Percentiles rank a stretch among this genome's conserved stretches.
Conservation (phyloP, 176 grass and related monocot species). For the Eleusine coracana region DNA sequence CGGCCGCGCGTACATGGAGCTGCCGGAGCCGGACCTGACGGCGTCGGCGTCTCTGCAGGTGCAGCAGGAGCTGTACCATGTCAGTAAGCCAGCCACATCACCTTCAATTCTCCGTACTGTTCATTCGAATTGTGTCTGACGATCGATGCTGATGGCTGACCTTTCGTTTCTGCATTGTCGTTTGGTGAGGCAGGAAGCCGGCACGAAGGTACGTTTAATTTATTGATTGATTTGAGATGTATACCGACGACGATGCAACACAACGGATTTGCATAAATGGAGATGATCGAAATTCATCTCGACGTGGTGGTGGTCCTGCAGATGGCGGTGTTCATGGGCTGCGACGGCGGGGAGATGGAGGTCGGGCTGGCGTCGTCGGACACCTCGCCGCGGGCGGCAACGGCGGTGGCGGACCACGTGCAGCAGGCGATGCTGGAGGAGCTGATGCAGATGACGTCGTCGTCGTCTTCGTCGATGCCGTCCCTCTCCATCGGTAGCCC, state of each 20-base stretch:
- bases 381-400: not conserved
- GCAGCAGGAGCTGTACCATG: constrained; percentile 83
- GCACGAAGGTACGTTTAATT: constrained; percentile 66
- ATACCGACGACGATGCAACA: no score
- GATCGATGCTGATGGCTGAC: constrained; percentile 15
- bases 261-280: constrained; percentile 11
- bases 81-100: constrained; percentile 19
- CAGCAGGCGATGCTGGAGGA: constrained; percentile 53
- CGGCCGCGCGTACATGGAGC: constrained; percentile 51
- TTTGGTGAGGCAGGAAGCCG: constrained; percentile 61
- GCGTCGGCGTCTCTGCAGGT: constrained; percentile 53
- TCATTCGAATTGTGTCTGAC: not conserved
- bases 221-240: not conserved
- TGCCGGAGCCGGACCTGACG: constrained; percentile 50
- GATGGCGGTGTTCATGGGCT: constrained; percentile 81
- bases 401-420: constrained; percentile 40
- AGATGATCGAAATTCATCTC: not conserved
- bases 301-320: constrained; percentile 11
- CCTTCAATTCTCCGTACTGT: not conserved
- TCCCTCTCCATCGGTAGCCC: constrained; percentile 63
- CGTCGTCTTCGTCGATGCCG: constrained; percentile 52
- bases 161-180: not conserved
- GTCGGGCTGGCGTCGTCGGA: constrained; percentile 53
- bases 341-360: constrained; percentile 82
- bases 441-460: constrained; percentile 36